phyloP scores from a whole-genome alignment of 176 grass and related monocot genomes.

The Carex pumila region DNA sequence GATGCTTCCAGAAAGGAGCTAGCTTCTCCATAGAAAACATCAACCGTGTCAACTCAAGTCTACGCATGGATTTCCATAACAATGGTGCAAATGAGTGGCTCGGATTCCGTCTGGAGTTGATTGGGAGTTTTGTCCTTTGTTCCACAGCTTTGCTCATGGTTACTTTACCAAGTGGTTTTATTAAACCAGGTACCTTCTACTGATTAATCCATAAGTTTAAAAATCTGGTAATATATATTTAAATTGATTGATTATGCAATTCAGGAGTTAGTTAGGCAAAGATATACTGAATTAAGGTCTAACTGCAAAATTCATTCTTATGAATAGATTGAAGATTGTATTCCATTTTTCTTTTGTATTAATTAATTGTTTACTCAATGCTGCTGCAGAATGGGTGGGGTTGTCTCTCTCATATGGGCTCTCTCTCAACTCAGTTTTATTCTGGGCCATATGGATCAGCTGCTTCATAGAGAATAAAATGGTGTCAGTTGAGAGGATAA shows the following conservation, averaged over 20 bases:
- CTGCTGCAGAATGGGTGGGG: slow-evolving; percentile 77
- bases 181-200: slow-evolving; percentile 51
- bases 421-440: slow-evolving; percentile 69
- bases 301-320: too few relatives aligned
- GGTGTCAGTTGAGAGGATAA: slow-evolving; percentile 96
- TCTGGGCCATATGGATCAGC: slow-evolving; percentile 80
- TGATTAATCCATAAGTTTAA: neutral
- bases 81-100: slow-evolving; percentile 98
- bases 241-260: neutral
- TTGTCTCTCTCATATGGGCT: slow-evolving; percentile 93
- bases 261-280: neutral
- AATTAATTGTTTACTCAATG: neutral
- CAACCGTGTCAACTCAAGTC: slow-evolving; percentile 71
- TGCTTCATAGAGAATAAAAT: slow-evolving; percentile 93
- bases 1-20: slow-evolving; percentile 76
- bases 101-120: slow-evolving; percentile 72
- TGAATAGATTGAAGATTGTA: too few relatives aligned
- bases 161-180: slow-evolving; percentile 60
- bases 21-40: slow-evolving; percentile 72
- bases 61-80: slow-evolving; percentile 97
- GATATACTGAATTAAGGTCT: neutral
- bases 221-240: neutral
- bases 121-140: slow-evolving; percentile 77
- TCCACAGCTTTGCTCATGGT: slow-evolving; percentile 85
- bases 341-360: neutral